Base-by-base conservation (phyloP, 805 yeast genomes). In the Vanderwaltozyma polyspora region DNA sequence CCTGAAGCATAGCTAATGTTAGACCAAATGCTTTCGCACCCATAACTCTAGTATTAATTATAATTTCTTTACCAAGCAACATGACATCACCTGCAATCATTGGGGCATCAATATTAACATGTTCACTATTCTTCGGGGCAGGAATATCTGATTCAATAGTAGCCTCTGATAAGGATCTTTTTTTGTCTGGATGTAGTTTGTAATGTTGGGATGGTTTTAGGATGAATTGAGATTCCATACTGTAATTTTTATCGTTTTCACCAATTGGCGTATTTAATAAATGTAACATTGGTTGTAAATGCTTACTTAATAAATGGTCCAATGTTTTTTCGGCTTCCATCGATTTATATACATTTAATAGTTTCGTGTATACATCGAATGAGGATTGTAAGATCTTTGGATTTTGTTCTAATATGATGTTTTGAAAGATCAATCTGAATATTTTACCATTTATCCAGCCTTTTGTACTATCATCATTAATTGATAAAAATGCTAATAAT, bases 261-360 rank as follows among this genome's bases (percentile, higher is more conserved):
- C 99, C 98, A 38, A 91, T 81, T 3, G 99, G 99, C 0, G 97
- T 89, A 79, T 84, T 78, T 29, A 85, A 51, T 29, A 91, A 63
- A 12, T 76, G 70, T 34, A 80, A 59, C 39, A 79, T 63, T 6
- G 85, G 79, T 31, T 62, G 63, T 32, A 73, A 60, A 49, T 82
- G 87, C 4, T 63, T 60, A 3, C 63, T 56, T 42, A 85, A 73
- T 2, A 74, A 55, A 2, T 57, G 62, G 31, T 76, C 81, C 41
- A 80, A 56, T 2, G 62, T 43, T 10, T 66, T 53, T n/a, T 58
- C 63, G 3, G 55, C 45, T 25, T 54, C 55, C 21, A 51, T 51
- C 5, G 52, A 39, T 28, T 49, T 45, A 37, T 69, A 62, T 45
- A 78, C 79, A 3, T 43, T 35, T 15, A 87, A 52, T 35, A 86